Base-by-base conservation (phyloP, 768 basidiomycete species). In the Leccinum imitatum region DNA sequence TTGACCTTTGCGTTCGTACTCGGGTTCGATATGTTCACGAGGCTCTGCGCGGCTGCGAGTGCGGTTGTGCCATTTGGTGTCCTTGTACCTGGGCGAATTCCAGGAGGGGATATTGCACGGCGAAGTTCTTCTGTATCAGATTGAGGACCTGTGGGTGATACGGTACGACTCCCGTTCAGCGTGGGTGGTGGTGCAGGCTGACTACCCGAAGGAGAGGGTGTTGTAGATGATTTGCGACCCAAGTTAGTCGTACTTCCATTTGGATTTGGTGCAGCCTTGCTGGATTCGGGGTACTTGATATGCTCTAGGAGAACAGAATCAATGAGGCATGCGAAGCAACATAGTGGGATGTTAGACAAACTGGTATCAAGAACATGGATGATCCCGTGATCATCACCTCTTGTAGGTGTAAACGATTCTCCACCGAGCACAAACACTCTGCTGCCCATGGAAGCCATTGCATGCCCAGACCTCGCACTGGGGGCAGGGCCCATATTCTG, bases 401-500 rank as follows among this genome's bases (percentile, higher is more conserved):
- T 86, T 39, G 82, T 73, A 15, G 87, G 82, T 41, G 87, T 79
- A 73, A 90, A 88, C 1, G 93, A 92, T 76, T 98, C 97, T 17
- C 97, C 97, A 46, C 97, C 97, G 15, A 99, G 82, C 6, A 99
- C 95, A 65, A 93, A 92, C 5, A 99, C 91, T 62, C 88, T 85
- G 52, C 87, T 83, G 31, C 92, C 93, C 70, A 91, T 87, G 13
- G 93, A 87, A 7, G 95, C 93, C 95, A 99, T 96, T n/a, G 96
- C 92, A 75, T 99, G 97, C 2, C 97, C 97, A 9, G 93, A 95
- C 53, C 97, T 84, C 3, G 93, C 92, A 44, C 82, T 87, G 1
- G 97, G 97, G 15, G 93, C 85, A 17, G 96, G 96, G 0, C 97
- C 97, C 97, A 99, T 99, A 71, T 98, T 97, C 75, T 98, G 95